Base-by-base conservation (phyloP, 2,329 filamentous ascomycete genomes). In the Monosporascus sp. region DNA sequence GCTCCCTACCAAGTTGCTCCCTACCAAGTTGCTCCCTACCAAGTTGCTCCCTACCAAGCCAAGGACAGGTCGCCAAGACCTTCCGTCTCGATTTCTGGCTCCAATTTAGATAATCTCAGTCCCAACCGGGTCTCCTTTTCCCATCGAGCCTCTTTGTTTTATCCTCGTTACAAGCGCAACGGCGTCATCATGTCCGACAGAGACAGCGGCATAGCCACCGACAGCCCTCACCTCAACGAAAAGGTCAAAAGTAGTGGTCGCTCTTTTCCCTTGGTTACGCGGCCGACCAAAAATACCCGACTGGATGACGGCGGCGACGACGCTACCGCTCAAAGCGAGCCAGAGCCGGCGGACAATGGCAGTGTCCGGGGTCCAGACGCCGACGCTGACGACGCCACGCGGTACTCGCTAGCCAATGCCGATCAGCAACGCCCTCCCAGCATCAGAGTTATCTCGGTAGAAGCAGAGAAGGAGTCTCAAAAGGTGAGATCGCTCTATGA, bases 401-500 rank as follows among this genome's bases (percentile, higher is more conserved):
- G 38, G 48, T 35, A 49, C 45, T 38, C 55, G 28, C 54, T 51
- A 8, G 37, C 58, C 51, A 26, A 37, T 43, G 51, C 59, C 18
- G 52, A 55, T 50, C 65, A 58, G 41, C 62, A 57, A 48, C 55
- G 54, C 48, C 63, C 63, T 51, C 78, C 79, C 58, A 76, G 74
- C 67, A 78, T 81, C 61, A 75, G 74, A 60, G 68, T 82, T 64
- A 72, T 82, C 67, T 73, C 78, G 62, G 72, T 73, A 67, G 79
- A 82, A 62, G 69, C 78, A 64, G 80, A 84, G 74, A 79, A 78
- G 72, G 81, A 84, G 73, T 84, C 81, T 73, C 79, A 80, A 79
- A 83, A 84, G 77, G 81, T 84, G 78, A 82, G 81, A 77, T 84
- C 80, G 71, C 80, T 84, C 72, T 84, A 84, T 76, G 76, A 79